A percentile compares a stretch with the other conserved stretches of the same genome.
These are phyloP conservation scores for Ascochyta clinopodiicola DNA, from an alignment of 2,329 filamentous ascomycete species.

Conservation along the genomic window DNA sequence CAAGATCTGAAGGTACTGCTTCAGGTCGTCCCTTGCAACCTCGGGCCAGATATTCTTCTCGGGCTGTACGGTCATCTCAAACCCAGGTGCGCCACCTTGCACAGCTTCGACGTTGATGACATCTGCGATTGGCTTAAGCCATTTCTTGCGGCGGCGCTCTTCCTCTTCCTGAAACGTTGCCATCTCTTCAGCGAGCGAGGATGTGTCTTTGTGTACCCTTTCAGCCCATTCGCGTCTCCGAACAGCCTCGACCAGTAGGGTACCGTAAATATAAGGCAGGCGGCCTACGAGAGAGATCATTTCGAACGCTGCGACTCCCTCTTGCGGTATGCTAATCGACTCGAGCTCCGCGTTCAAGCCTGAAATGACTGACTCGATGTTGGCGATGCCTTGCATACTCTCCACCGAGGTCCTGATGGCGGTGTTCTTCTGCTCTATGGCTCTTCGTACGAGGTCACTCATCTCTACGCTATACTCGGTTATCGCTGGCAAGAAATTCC, in stretches of 20 bases:
- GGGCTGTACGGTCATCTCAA: constrained; percentile 85
- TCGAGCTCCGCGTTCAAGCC: constrained; percentile 75
- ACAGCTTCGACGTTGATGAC: constrained; percentile 70
- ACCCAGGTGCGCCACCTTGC: constrained; percentile 73
- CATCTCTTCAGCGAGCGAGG: constrained; percentile 89
- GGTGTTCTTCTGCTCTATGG: constrained; percentile 68
- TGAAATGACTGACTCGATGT: constrained; percentile 77
- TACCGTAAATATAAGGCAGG: constrained; percentile 88
- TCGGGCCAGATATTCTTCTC: constrained; percentile 82
- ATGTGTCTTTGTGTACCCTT: constrained; percentile 86
- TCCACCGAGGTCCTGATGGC: constrained; percentile 70
- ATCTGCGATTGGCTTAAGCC: constrained; percentile 84
- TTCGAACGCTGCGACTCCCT: constrained; percentile 81
- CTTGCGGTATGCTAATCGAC: constrained; percentile 73
- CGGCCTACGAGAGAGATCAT: constrained; percentile 80
- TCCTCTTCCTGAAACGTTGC: constrained; percentile 92
- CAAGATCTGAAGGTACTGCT: constrained; percentile 73
- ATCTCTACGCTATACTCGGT: constrained; percentile 64
- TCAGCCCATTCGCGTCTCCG: constrained; percentile 87
- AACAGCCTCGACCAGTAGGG: constrained; percentile 84
- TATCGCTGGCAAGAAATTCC: constrained; percentile 67
- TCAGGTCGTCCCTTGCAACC: constrained; percentile 76
- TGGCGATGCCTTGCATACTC: constrained; percentile 83
- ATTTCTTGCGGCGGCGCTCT: constrained; percentile 83
- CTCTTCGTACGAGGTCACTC: constrained; percentile 59